Base-by-base conservation (phyloP, 352 stramenopile genomes). In the Phytophthora aleatoria region DNA sequence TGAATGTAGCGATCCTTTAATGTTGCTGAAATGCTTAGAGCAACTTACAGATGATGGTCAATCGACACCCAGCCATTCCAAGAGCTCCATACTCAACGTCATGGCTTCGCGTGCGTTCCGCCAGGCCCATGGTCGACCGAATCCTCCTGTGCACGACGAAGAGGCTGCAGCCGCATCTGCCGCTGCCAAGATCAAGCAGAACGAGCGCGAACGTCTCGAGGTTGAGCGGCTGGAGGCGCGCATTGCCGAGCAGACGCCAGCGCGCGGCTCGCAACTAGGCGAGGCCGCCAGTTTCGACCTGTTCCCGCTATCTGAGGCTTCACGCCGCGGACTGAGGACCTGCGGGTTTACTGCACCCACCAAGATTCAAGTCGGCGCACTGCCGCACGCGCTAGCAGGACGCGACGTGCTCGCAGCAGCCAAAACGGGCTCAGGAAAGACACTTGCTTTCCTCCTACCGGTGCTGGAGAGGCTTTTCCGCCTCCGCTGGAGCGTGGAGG, bases 391-490 rank as follows among this genome's bases (percentile, higher is more conserved):
- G 5, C 72, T 98, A 20, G 85, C 86, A 2, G 92, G 88, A 0
- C 88, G 91, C 26, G 95, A 98, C 62, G 92, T 98, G 51, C 78
- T 98, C 3, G 94, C 86, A 4, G 92, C 91, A 1, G 95, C 94
- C 43, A 97, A 97, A 71, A 98, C 95, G 1, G 95, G 95, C 9
- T 97, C 84, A 5, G 94, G 95, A 16, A 99, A 99, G 74, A 99
- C 96, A 50, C 84, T 97, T 28, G 93, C 96, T 35, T 97, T 97
- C 75, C 57, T 97, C 30, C 71, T 97, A 36, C 90, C 91, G 0
- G 75, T 96, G 42, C 72, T 98, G 3, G 92, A 98, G 73, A 91
- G 89, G 64, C 85, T 98, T 15, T 98, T 92, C 69, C 85, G 87
- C 12, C 74, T 85, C 38, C 85, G 85, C 6, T 98, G 92, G 92